phyloP scores from a whole-genome alignment of 1,284 basidiomycete species.

The Cutaneotrichosporon sp. region DNA sequence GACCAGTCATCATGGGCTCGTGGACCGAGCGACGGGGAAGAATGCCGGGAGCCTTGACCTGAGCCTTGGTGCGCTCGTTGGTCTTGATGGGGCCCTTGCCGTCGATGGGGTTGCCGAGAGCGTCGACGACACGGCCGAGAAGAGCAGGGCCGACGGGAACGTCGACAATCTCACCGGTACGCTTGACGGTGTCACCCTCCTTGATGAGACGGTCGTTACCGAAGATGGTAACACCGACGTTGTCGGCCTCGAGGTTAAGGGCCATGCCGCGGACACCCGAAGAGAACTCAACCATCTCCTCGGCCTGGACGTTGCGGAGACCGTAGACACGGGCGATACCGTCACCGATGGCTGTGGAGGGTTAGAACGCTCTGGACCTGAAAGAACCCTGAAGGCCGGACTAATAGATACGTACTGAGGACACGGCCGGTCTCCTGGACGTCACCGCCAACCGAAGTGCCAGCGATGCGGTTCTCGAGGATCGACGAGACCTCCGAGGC shows the following conservation, averaged over 20 bases:
- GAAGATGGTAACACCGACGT: slow-evolving; percentile 99
- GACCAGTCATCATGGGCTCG: slow-evolving; percentile 99
- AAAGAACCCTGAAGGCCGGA: too few species aligned
- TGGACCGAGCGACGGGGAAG: slow-evolving; percentile 98
- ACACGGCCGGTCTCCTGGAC: slow-evolving; percentile 99
- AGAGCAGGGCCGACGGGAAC: slow-evolving; percentile 94
- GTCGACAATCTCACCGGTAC: slow-evolving; percentile 99
- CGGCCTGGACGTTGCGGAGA: slow-evolving; percentile 73
- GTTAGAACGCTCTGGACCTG: too few species aligned
- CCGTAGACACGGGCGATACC: slow-evolving; percentile 99
- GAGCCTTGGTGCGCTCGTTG: slow-evolving; percentile 88
- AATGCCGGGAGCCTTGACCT: slow-evolving; percentile 98
- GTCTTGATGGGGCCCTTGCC: slow-evolving; percentile 97
- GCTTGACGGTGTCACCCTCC: slow-evolving; percentile 99
- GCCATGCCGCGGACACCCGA: slow-evolving; percentile 98
- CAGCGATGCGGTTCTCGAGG: slow-evolving; percentile 96
- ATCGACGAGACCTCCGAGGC: slow-evolving; percentile 99
- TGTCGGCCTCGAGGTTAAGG: slow-evolving; percentile 99
- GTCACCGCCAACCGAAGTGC: slow-evolving; percentile 81
- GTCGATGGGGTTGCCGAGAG: slow-evolving; percentile 98
- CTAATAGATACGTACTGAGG: slow-evolving; percentile 63
- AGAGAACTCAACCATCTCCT: slow-evolving; percentile 99
- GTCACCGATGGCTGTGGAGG: slow-evolving; percentile 91
- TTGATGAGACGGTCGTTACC: slow-evolving; percentile 99
- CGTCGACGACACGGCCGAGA: slow-evolving; percentile 97